phyloP scores from a whole-genome alignment of 1,284 basidiomycete genomes.

The Leccinum huronense region DNA sequence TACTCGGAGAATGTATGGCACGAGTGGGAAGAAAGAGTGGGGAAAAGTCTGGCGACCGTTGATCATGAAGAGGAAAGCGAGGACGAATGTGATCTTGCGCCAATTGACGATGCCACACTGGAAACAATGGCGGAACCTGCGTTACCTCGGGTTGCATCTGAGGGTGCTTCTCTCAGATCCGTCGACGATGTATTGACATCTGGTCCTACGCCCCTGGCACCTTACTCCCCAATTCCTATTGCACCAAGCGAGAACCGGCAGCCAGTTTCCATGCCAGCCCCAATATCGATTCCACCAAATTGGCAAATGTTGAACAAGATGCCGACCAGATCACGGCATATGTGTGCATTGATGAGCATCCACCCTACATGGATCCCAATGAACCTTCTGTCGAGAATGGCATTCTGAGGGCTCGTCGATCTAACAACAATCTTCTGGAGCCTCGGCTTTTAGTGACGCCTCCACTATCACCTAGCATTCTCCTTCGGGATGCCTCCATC shows the following conservation, averaged over 20 bases:
- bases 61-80: conserved; percentile 51
- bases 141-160: conserved; percentile 36
- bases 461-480: conserved; percentile 68
- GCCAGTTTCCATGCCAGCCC: conserved; percentile 26
- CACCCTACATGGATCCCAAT: conserved; percentile 63
- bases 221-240: conserved; percentile 55
- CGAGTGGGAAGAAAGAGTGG: conserved; percentile 94
- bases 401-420: conserved; percentile 58
- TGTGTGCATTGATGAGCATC: conserved; percentile 52
- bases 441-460: conserved; percentile 68
- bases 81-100: conserved; percentile 35
- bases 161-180: conserved; percentile 39
- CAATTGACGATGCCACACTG: conserved; percentile 40
- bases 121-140: conserved; percentile 17
- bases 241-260: conserved; percentile 32
- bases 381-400: conserved; percentile 40
- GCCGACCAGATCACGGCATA: conserved; percentile 76
- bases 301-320: conserved; percentile 52
- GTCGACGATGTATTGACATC: conserved; percentile 43
- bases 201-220: conserved; percentile 68
- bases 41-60: conserved; percentile 55
- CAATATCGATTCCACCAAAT: conserved; percentile 33
- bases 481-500: conserved; percentile 52
- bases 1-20: conserved; percentile 97
- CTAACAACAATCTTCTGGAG: conserved; percentile 63